Conservation (phyloP, 2,329 filamentous ascomycete species). For the Colletotrichum sp. region DNA sequence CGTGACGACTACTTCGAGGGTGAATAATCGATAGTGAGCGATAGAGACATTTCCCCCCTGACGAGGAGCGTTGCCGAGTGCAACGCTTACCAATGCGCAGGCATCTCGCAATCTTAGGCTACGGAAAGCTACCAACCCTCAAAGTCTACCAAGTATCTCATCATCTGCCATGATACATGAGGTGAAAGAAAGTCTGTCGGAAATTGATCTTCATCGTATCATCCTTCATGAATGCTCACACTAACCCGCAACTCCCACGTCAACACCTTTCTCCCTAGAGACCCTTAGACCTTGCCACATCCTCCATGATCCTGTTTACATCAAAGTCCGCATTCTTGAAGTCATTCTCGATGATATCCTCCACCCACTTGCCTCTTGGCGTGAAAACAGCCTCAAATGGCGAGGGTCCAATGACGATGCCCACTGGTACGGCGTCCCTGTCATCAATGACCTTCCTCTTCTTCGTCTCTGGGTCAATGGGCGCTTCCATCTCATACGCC, state of each 20-base stretch:
- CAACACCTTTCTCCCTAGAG: neutral
- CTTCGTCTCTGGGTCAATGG: neutral
- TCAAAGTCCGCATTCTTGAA: neutral
- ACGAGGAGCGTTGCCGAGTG: neutral
- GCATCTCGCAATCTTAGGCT: neutral
- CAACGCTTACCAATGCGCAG: neutral
- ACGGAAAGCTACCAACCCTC: neutral
- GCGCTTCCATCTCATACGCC: constrained; percentile 47
- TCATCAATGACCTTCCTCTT: neutral
- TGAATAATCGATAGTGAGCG: neutral
- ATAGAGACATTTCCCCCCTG: fast-evolving
- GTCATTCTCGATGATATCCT: neutral
- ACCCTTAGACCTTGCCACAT: neutral
- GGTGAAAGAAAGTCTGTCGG: neutral
- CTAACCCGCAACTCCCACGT: neutral
- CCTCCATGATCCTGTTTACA: neutral
- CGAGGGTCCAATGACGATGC: neutral
- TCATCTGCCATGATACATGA: neutral
- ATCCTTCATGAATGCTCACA: fast-evolving
- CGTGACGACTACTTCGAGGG: neutral
- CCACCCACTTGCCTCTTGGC: neutral
- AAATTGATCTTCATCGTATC: neutral
- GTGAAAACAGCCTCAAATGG: neutral
- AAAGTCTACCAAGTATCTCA: neutral
- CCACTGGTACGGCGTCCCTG: neutral